Percentiles rank a stretch among this genome's conserved stretches.
These are phyloP conservation scores for Hemisphaericaspora nanyangensis DNA, from an alignment of 805 yeast genomes.

Conservation along the genomic window DNA sequence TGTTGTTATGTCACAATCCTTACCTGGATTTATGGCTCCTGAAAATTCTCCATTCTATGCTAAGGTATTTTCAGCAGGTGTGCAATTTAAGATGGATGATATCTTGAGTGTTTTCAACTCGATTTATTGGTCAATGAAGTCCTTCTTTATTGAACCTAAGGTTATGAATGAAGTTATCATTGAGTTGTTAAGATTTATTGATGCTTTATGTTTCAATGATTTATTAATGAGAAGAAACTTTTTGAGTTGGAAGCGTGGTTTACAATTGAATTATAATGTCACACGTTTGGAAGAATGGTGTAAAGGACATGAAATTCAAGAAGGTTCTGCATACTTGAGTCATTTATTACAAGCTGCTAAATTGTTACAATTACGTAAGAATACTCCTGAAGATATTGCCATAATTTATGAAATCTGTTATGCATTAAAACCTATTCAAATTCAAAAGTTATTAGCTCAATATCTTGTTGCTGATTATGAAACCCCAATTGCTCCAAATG, in stretches of 20 bases:
- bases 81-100: slow-evolving; percentile 90
- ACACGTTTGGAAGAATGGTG: slow-evolving; percentile 99
- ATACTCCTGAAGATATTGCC: slow-evolving; percentile 82
- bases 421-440: slow-evolving; percentile 90
- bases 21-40: slow-evolving; percentile 93
- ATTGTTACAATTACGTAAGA: slow-evolving; percentile 85
- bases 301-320: slow-evolving; percentile 85
- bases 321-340: slow-evolving; percentile 77
- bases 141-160: slow-evolving; percentile 80
- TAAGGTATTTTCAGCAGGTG: slow-evolving; percentile 70
- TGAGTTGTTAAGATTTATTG: slow-evolving; percentile 81
- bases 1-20: slow-evolving; percentile 86
- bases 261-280: slow-evolving; percentile 93
- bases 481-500: slow-evolving; percentile 80
- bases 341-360: slow-evolving; percentile 93
- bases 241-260: slow-evolving; percentile 95
- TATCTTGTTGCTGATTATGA: slow-evolving; percentile 93
- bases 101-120: slow-evolving; percentile 83
- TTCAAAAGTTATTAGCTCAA: slow-evolving; percentile 85
- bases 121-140: slow-evolving; percentile 89
- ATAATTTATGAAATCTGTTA: slow-evolving; percentile 93
- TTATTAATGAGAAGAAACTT: slow-evolving; percentile 91
- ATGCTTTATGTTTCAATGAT: slow-evolving; percentile 93
- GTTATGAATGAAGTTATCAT: slow-evolving; percentile 80
- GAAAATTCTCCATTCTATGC: slow-evolving; percentile 78